phyloP scores from a whole-genome alignment of 208 protist species.

The Plasmodiophora brassicae region DNA sequence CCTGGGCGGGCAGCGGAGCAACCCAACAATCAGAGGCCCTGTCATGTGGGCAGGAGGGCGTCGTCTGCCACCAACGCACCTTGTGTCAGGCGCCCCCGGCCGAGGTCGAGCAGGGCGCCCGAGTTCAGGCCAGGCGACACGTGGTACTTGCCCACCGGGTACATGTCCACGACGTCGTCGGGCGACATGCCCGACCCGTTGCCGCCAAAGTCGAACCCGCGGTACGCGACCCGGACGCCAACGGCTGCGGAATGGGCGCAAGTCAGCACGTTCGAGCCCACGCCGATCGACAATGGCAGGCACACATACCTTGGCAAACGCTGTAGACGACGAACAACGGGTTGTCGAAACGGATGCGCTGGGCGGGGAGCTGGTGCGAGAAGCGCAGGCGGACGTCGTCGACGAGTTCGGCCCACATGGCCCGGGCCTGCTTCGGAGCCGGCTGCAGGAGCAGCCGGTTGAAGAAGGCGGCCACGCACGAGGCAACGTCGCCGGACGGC shows the following conservation, averaged over 20 bases:
- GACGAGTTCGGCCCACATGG: not conserved
- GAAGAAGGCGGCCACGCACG: not conserved
- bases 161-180: not conserved
- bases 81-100: not conserved
- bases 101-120: not conserved
- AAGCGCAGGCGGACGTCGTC: not conserved
- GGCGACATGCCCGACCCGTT: not conserved
- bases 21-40: no score
- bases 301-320: not conserved
- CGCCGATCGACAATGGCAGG: not conserved
- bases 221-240: not conserved
- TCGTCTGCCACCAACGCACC: not conserved
- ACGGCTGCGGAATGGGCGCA: constrained; percentile 28
- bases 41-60: not conserved
- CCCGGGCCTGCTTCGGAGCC: not conserved
- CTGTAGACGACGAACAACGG: not conserved
- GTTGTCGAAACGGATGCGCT: no score
- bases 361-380: no score
- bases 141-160: not conserved
- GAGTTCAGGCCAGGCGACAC: not conserved
- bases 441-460: not conserved
- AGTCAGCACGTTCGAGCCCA: not conserved
- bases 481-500: not conserved
- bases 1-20: no score
- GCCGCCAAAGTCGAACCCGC: not conserved